phyloP scores from a whole-genome alignment of 345 rosid species.

The Psidium friedrichsthalianum region DNA sequence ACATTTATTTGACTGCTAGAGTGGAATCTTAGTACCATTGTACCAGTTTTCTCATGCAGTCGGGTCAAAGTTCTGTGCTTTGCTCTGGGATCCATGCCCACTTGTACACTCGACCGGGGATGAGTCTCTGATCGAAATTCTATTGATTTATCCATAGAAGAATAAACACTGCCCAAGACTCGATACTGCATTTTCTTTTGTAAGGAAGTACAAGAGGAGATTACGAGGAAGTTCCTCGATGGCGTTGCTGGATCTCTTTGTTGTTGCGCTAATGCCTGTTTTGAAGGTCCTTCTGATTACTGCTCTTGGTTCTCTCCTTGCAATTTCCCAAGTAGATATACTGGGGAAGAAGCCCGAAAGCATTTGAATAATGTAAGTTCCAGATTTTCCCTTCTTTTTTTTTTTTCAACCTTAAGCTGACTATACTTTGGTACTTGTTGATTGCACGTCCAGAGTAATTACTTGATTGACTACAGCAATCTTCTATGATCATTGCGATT shows the following conservation, averaged over 20 bases:
- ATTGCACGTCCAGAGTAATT: not conserved
- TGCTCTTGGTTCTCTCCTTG: slow-evolving; percentile 25
- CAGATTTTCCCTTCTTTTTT: not conserved
- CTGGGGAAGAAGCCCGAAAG: slow-evolving; percentile 15
- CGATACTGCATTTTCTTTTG: not conserved
- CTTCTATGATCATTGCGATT: not conserved
- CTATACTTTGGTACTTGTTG: not conserved
- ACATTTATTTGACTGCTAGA: not conserved
- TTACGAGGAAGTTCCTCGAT: not conserved
- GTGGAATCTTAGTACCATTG: not conserved
- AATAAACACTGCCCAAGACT: not conserved
- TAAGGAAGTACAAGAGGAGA: not conserved
- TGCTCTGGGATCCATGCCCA: not conserved
- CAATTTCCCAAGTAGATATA: slow-evolving; percentile 9
- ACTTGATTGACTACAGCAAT: not conserved
- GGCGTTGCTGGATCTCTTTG: slow-evolving; percentile 13
- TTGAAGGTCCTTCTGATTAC: slow-evolving; percentile 26
- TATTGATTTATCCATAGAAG: not conserved
- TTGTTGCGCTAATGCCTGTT: slow-evolving; percentile 22
- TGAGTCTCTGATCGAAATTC: not conserved
- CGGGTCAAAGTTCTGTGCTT: not conserved
- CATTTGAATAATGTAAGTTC: slow-evolving; percentile 19
- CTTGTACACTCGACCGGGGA: not conserved
- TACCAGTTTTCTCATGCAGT: not conserved
- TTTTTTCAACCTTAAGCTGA: not conserved